Conservation (phyloP, 2,329 filamentous ascomycete genomes). For the Xylaria polymorpha region DNA sequence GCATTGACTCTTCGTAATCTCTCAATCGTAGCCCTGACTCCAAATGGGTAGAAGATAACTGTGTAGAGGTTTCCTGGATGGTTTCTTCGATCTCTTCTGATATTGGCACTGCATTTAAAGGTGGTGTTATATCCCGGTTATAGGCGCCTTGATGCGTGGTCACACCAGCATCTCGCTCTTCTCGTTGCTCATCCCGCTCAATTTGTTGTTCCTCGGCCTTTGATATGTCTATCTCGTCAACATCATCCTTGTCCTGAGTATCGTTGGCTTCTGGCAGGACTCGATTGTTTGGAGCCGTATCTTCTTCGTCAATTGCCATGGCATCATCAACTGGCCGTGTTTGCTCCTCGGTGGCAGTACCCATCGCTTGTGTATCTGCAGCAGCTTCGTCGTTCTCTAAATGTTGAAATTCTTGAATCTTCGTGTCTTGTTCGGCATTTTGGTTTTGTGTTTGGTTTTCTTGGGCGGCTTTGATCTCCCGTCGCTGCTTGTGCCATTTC, state of each 20-base stretch:
- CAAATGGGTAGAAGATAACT: conserved; percentile 80
- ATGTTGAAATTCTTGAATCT: conserved; percentile 93
- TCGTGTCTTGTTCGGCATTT: conserved; percentile 61
- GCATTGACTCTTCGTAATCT: conserved; percentile 68
- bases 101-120: conserved; percentile 46
- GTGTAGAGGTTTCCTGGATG: conserved; percentile 66
- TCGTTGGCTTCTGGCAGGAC: conserved; percentile 65
- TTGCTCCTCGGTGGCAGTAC: conserved; percentile 87
- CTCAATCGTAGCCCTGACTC: conserved; percentile 57
- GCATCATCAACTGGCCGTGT: conserved; percentile 86
- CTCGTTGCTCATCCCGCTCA: conserved; percentile 58
- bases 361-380: conserved; percentile 91
- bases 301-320: conserved; percentile 81
- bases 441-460: conserved; percentile 65
- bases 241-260: conserved; percentile 59
- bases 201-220: conserved; percentile 55
- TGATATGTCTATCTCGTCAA: conserved; percentile 59
- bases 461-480: conserved; percentile 77
- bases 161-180: conserved; percentile 69
- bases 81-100: conserved; percentile 62
- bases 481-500: conserved; percentile 89
- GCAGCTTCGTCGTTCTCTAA: conserved; percentile 83
- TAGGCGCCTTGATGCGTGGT: conserved; percentile 69
- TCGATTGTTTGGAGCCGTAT: conserved; percentile 61
- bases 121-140: conserved; percentile 61